Evolutionary conservation across 2,329 filamentous ascomycete species (phyloP).

Genomic region (Hymenoscyphus scutula): DNA sequence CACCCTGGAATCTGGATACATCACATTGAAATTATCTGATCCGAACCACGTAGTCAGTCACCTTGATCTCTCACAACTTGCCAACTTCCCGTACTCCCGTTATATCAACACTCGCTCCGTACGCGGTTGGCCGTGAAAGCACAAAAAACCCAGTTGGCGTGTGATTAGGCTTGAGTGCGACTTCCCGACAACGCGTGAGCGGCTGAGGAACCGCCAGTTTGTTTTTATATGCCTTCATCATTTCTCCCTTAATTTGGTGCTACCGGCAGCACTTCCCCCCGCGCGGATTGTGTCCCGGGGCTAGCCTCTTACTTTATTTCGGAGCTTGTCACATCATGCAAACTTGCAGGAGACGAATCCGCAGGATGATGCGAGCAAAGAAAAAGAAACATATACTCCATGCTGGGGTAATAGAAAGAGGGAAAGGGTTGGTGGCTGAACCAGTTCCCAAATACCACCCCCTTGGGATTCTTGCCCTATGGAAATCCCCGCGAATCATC

Average conservation of each 20-base stretch:
- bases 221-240: not conserved
- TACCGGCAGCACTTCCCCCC: not conserved
- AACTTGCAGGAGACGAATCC: not conserved
- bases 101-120: not conserved
- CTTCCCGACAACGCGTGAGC: slow-evolving; percentile 1
- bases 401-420: not conserved
- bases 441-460: not conserved
- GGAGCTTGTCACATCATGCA: not conserved
- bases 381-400: not conserved
- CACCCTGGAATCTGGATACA: not conserved
- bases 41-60: not conserved
- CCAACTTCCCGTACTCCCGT: not conserved
- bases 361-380: not conserved
- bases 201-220: not conserved
- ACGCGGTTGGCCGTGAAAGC: not conserved
- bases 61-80: not conserved
- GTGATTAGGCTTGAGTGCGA: not conserved
- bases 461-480: not conserved
- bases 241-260: not conserved
- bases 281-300: not conserved
- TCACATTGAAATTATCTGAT: not conserved
- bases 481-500: not conserved
- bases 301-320: not conserved
- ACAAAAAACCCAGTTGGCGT: not conserved
- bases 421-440: not conserved